A percentile compares a stretch with the other conserved stretches of the same genome.
phyloP scores from a whole-genome alignment of 768 basidiomycete species.

The Suillus discolor region DNA sequence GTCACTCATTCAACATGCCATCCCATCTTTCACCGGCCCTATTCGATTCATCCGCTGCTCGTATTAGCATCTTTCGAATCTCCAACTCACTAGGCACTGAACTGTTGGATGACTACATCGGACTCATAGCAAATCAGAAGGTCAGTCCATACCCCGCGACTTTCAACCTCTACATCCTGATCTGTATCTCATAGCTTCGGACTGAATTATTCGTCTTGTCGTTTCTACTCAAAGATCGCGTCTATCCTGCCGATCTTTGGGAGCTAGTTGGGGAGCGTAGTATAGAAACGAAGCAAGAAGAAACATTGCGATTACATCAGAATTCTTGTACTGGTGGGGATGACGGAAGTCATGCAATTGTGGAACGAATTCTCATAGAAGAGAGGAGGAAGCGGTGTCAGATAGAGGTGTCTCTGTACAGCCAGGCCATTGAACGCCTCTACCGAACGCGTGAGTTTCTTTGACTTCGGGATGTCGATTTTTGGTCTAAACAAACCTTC shows the following conservation, averaged over 20 bases:
- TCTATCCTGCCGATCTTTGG: constrained; percentile 5
- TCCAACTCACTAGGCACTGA: not conserved
- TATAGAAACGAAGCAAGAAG: not conserved
- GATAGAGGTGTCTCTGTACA: constrained; percentile 1
- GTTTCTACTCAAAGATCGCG: not conserved
- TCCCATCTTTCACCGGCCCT: not conserved
- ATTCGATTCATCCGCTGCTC: not conserved
- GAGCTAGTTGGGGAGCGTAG: not conserved
- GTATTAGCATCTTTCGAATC: not conserved
- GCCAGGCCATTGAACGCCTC: not conserved
- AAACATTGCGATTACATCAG: not conserved
- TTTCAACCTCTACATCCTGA: not conserved
- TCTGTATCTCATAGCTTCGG: not conserved
- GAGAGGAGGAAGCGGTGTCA: constrained; percentile 5
- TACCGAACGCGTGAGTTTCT: not conserved
- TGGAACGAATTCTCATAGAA: constrained; percentile 2
- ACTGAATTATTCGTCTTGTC: not conserved
- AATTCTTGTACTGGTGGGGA: not conserved
- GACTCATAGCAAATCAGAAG: not conserved
- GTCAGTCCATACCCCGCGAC: not conserved
- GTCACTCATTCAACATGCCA: not conserved
- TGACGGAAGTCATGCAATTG: not conserved
- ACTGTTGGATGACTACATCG: not conserved
- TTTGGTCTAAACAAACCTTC: not conserved
- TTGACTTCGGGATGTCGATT: not conserved